Base-by-base conservation (phyloP, 495 filamentous ascomycete genomes). In the Astrocystis sublimbata region DNA sequence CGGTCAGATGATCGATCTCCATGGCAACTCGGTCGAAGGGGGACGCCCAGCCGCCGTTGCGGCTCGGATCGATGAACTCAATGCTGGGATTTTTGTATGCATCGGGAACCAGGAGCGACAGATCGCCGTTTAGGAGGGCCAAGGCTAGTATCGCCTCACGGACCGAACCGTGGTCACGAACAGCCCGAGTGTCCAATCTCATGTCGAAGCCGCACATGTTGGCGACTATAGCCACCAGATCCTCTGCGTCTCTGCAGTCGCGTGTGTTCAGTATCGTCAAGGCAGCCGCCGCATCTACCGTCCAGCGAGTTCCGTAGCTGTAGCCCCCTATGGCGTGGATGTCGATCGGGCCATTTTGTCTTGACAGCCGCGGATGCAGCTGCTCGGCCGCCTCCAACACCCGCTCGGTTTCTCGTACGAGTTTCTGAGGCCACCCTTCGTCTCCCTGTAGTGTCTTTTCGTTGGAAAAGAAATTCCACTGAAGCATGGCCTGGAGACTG, bases 201-300 rank as follows among this genome's bases (percentile, higher is more conserved):
- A 38, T 33, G 5, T 38, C 26, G 21, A 55, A 36, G 15, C 30
- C 21, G 26, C 33, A 55, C 33, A 55, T 55, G 15, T 55, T 55
- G 7, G 51, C 51, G 13, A 55, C 31, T 35, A 55, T 55, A 40
- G 51, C 31, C 7, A 55, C 4, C 13, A 35, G 51, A 40, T 55
- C 51, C 23, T 55, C 26, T 12, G 10, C 13, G 38, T 55, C 24
- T 24, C 24, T 24, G 51, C 51, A 55, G 26, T 40, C 30, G 31
- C 51, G 51, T 38, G 26, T 24, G 4, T 36, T 31, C 13, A 55
- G 51, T 33, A 55, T 3, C 7, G 51, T 17, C 26, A 55, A 40
- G 8, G 51, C 51, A 4, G n/a, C 31, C 15, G 51, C 51, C 4
- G 51, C 51, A 38, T 55, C 30, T 31, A 55, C 51, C 13, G 51